Conservation (phyloP, 208 protist genomes). For the Naegleria gruberi region DNA sequence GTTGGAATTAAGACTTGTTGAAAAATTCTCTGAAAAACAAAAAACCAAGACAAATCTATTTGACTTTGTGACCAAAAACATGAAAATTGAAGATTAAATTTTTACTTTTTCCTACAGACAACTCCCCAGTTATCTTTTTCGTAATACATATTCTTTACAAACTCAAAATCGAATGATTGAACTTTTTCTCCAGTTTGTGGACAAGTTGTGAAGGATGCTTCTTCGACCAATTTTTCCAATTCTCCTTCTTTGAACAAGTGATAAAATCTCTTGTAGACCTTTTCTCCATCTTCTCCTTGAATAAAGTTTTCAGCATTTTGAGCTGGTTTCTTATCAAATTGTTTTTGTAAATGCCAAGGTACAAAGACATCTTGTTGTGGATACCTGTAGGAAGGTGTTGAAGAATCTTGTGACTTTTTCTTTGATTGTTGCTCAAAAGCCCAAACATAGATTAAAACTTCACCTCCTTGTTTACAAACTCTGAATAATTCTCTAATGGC, state of each 20-base stretch:
- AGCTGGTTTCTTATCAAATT: neutral
- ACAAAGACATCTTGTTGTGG: conserved; percentile 20
- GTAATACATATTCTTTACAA: neutral
- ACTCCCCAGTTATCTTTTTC: neutral
- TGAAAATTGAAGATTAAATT: neutral
- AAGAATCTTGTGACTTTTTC: neutral
- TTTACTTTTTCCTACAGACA: neutral
- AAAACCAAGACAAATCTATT: neutral
- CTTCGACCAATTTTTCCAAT: conserved; percentile 16
- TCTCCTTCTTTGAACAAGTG: conserved; percentile 29
- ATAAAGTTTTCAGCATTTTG: neutral
- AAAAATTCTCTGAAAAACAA: neutral
- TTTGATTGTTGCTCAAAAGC: conserved; percentile 18
- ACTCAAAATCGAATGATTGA: neutral
- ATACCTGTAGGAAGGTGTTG: neutral
- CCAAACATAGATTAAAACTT: conserved; percentile 28
- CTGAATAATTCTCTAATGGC: conserved; percentile 1
- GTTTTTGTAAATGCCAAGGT: conserved; percentile 25
- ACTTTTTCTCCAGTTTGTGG: neutral
- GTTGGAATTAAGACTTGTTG: neutral
- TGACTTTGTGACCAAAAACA: neutral
- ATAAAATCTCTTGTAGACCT: conserved; percentile 28
- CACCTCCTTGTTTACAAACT: conserved; percentile 8
- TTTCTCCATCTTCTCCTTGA: neutral
- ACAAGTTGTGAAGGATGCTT: neutral